phyloP scores from a whole-genome alignment of 179 eudicot genomes.

The Monotropa hypopitys region DNA sequence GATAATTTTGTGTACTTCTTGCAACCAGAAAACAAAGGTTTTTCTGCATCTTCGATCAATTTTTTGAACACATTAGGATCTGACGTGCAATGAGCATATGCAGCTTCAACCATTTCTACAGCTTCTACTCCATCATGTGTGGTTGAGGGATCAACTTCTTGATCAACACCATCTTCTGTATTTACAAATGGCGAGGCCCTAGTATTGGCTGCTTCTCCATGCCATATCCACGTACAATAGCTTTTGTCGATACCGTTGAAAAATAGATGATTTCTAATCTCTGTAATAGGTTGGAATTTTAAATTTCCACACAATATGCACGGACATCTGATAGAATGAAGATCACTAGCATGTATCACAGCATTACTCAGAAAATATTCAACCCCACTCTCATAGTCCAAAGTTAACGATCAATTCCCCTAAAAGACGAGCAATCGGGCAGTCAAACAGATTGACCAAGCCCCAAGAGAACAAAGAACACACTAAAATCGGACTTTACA shows the following conservation, averaged over 20 bases:
- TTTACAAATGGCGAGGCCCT: background rate
- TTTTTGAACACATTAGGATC: background rate
- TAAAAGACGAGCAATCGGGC: too few species aligned
- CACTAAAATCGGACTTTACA: too few species aligned
- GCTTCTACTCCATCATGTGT: background rate
- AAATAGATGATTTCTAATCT: background rate
- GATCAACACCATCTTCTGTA: background rate
- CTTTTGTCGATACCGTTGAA: background rate
- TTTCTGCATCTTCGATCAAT: background rate
- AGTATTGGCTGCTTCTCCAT: background rate
- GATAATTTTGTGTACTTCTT: background rate
- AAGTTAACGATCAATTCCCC: too few species aligned
- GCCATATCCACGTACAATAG: background rate
- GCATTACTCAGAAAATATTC: too few species aligned
- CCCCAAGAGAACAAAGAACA: too few species aligned
- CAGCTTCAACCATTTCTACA: background rate
- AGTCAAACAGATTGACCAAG: too few species aligned
- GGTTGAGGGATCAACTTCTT: background rate
- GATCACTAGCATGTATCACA: background rate
- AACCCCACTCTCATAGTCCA: too few species aligned
- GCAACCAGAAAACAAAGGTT: background rate
- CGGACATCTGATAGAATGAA: background rate
- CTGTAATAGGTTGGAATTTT: background rate
- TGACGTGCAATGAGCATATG: background rate
- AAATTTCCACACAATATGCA: background rate